Conservation (phyloP, 2,329 filamentous ascomycete species). For the Xylaria sp. region DNA sequence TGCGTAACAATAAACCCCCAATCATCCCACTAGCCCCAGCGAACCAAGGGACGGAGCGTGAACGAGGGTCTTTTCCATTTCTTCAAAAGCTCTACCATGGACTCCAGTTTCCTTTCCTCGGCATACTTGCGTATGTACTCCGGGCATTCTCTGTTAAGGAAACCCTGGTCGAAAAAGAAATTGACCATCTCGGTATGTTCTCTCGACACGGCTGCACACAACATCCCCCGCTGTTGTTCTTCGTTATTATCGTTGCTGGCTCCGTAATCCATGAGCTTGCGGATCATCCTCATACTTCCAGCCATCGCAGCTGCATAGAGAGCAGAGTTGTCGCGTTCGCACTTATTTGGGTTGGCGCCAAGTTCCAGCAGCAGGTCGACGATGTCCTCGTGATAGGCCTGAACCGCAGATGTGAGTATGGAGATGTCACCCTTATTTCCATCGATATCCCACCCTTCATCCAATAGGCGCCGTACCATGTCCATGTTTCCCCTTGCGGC, state of each 20-base stretch:
- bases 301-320: not conserved
- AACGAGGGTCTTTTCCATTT: not conserved
- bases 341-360: not conserved
- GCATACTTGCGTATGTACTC: not conserved
- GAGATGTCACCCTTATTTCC: not conserved
- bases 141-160: not conserved
- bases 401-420: not conserved
- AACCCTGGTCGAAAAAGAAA: not conserved
- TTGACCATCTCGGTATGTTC: slow-evolving; percentile 13
- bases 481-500: not conserved
- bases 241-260: not conserved
- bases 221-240: not conserved
- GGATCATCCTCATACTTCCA: slow-evolving; percentile 4
- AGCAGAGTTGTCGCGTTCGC: not conserved
- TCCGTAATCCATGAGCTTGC: not conserved
- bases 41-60: too few species aligned
- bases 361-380: not conserved
- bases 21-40: too few species aligned
- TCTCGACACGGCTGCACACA: not conserved
- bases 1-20: too few species aligned
- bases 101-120: not conserved
- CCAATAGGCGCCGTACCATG: not conserved
- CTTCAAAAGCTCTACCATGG: not conserved
- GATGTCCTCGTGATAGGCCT: not conserved
- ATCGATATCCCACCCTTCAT: not conserved